Evolutionary conservation across 768 basidiomycete genomes (phyloP).

Genomic region (Pleurotus tuber-regium): DNA sequence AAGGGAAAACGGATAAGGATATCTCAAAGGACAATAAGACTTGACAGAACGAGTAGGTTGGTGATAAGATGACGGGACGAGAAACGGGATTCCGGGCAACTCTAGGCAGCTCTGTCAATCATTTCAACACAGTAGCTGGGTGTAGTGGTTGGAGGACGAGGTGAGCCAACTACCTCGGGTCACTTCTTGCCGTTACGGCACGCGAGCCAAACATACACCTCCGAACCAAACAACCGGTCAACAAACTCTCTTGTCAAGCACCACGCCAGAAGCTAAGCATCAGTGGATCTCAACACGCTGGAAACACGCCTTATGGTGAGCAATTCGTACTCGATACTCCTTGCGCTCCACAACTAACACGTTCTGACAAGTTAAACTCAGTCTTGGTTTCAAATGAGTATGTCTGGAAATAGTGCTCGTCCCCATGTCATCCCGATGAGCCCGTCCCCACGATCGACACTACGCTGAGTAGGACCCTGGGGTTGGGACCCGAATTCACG

Average conservation of each 20-base stretch:
- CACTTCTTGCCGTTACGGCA: background rate
- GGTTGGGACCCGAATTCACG: background rate
- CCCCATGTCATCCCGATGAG: background rate
- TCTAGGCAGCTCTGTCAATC: background rate
- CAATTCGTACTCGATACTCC: background rate
- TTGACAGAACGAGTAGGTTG: background rate
- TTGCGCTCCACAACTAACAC: slow-evolving; percentile 7
- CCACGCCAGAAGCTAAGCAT: background rate
- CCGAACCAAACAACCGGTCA: too few relatives aligned
- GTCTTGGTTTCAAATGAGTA: background rate
- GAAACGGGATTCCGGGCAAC: background rate
- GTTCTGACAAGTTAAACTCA: background rate
- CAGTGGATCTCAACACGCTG: background rate
- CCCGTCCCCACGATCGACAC: background rate
- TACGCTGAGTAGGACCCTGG: slow-evolving; percentile 1
- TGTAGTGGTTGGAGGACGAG: background rate
- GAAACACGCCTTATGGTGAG: slow-evolving; percentile 8
- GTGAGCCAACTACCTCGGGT: background rate
- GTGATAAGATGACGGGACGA: background rate
- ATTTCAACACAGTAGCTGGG: too few relatives aligned
- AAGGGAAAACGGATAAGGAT: slow-evolving; percentile 5
- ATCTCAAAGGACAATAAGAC: slow-evolving; percentile 4
- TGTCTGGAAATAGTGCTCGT: too few relatives aligned
- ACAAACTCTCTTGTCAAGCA: background rate
- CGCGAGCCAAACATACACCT: background rate